Conservation (phyloP, 768 basidiomycete genomes). For the Ramaria sp. region DNA sequence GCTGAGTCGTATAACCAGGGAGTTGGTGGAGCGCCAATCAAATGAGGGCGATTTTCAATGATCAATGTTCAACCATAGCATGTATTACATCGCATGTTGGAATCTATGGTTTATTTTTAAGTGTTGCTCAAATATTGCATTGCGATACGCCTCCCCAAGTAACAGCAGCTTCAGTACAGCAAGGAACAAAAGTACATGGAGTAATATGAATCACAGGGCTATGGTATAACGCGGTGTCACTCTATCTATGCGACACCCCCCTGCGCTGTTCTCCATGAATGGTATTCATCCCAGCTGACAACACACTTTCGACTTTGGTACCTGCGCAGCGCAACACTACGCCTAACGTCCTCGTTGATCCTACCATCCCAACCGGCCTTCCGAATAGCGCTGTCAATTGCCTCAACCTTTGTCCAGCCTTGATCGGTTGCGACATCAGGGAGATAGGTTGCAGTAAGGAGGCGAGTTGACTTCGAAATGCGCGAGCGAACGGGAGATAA, state of each 20-base stretch:
- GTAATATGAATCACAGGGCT: neutral
- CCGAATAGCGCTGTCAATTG: slow-evolving; percentile 81
- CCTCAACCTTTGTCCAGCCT: slow-evolving; percentile 87
- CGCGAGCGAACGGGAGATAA: slow-evolving; percentile 25
- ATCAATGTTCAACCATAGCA: too few species aligned
- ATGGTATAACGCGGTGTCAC: neutral
- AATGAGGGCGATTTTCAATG: too few species aligned
- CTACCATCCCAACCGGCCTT: slow-evolving; percentile 86
- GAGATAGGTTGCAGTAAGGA: slow-evolving; percentile 81
- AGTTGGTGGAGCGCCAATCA: slow-evolving; percentile 19
- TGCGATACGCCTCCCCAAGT: neutral
- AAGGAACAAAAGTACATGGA: neutral
- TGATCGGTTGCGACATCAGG: slow-evolving; percentile 90
- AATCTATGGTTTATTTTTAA: too few species aligned
- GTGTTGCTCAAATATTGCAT: neutral
- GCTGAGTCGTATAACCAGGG: slow-evolving; percentile 31
- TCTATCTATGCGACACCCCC: slow-evolving; percentile 23
- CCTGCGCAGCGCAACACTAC: slow-evolving; percentile 63
- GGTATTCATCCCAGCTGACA: slow-evolving; percentile 68
- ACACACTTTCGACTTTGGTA: slow-evolving; percentile 69
- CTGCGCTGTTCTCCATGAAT: slow-evolving; percentile 53
- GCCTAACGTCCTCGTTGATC: slow-evolving; percentile 73
- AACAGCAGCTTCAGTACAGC: neutral
- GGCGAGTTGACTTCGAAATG: slow-evolving; percentile 34
- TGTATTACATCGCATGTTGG: too few species aligned